A percentile compares a stretch with the other conserved stretches of the same genome.
Evolutionary conservation across 768 basidiomycete genomes (phyloP).

Genomic region (Cytidiella melzeri): DNA sequence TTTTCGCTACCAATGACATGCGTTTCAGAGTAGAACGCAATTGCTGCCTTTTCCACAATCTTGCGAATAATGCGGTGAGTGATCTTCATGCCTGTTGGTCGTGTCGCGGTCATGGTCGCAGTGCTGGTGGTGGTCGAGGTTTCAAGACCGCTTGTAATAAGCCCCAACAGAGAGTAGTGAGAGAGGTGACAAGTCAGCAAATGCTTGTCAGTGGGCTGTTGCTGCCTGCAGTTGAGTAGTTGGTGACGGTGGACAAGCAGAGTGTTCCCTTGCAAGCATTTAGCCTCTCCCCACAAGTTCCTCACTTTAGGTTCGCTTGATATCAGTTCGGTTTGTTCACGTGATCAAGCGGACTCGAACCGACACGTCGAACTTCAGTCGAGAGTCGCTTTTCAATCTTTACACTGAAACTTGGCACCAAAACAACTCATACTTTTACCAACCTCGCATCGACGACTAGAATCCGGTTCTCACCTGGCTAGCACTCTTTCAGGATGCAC

Average conservation of each 20-base stretch:
- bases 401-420: too few species aligned
- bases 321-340: neutral
- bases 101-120: conserved; percentile 12
- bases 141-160: neutral
- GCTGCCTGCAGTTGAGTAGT: neutral
- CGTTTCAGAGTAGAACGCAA: conserved; percentile 86
- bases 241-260: neutral
- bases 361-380: neutral
- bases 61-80: conserved; percentile 68
- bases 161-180: too few species aligned
- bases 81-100: too few species aligned
- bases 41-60: conserved; percentile 67
- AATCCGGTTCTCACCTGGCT: neutral
- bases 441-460: neutral
- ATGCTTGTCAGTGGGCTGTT: neutral
- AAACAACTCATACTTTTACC: neutral
- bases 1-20: conserved; percentile 84
- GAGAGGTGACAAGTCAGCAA: neutral
- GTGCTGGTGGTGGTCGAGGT: neutral
- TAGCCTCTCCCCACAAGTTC: neutral
- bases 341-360: neutral
- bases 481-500: conserved; percentile 56
- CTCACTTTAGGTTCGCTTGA: neutral
- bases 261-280: neutral
- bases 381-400: too few species aligned